phyloP scores from a whole-genome alignment of 1,284 basidiomycete genomes.

The Malassezia psittaci region DNA sequence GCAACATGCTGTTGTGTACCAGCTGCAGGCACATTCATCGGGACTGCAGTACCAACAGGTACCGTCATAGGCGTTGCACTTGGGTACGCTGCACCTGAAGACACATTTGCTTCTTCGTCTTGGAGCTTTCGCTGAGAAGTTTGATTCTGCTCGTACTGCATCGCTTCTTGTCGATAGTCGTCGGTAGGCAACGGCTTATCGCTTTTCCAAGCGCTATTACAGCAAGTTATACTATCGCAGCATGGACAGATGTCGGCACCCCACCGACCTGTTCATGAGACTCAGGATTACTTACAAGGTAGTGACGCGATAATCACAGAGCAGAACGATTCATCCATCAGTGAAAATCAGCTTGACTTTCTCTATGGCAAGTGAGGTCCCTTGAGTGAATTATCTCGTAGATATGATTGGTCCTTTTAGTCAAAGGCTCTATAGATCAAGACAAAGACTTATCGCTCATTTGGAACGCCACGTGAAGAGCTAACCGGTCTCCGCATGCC shows the following conservation, averaged over 20 bases:
- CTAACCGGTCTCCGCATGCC: too few species aligned
- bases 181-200: conserved; percentile 8
- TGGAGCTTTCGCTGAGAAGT: neutral
- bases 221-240: conserved; percentile 8
- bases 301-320: neutral
- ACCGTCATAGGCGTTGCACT: conserved; percentile 5
- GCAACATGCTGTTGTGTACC: neutral
- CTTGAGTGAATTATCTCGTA: neutral
- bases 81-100: conserved; percentile 2
- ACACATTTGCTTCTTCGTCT: neutral
- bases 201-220: conserved; percentile 1
- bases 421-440: too few species aligned
- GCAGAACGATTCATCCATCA: neutral
- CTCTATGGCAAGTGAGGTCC: too few species aligned
- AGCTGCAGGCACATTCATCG: neutral
- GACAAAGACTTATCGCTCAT: too few species aligned
- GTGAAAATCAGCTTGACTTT: too few species aligned
- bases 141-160: conserved; percentile 2
- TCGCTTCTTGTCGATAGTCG: conserved; percentile 12
- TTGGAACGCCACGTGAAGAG: too few species aligned
- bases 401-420: neutral
- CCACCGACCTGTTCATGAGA: neutral
- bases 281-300: neutral
- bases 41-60: neutral
- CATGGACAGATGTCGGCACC: conserved; percentile 1